Evolutionary conservation across 2,329 filamentous ascomycete genomes (phyloP), one percentile per base, ranked within the genome.

Genomic region (Xylaria sp.): DNA sequence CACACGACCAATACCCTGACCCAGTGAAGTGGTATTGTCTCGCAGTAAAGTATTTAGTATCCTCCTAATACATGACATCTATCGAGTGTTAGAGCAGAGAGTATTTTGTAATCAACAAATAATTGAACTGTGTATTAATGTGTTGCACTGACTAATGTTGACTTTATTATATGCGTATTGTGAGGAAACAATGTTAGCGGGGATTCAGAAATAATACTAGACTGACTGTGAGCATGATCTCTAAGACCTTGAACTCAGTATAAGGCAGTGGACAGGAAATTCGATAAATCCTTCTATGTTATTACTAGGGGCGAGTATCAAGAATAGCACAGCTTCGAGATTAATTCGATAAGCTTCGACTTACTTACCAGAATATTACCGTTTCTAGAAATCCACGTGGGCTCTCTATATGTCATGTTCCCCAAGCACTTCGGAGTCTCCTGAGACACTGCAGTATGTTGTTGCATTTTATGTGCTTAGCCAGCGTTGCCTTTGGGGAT

Each of bases 381-480:
- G 21, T 25, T 23, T 25, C 21, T 48, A 4, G 44, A 18, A 1
- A 16, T 18, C 16, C 6, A 48, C 44, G 21, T 40, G 40, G 16
- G 27, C 27, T 51, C 13, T 9, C 18, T 16, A 18, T 18, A 9
- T 53, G 47, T 13, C 53, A 18, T 13, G 54, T 16, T 47, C 47
- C 47, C 27, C 29, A 9, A 27, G 5, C 10, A 40, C 16, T 27
- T 61, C 63, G 48, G 63, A 27, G 37, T 18, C 37, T 23, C 40
- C 57, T 32, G 37, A 35, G 57, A 47, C n/a, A 32, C 25, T 5
- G 27, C n/a, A 23, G 21, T 48, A 23, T 42, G 58, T 53, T 42
- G 58, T 60, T 40, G 40, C 64, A 55, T 55, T 13, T 6, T 4
- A 47, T 18, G 37, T 12, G 51, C 58, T 40, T 57, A 66, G 57